Percentiles rank a stretch among this genome's conserved stretches.
These are phyloP conservation scores for Monosporascus sp. DNA, from an alignment of 2,329 filamentous ascomycete genomes.

Conservation along the genomic window DNA sequence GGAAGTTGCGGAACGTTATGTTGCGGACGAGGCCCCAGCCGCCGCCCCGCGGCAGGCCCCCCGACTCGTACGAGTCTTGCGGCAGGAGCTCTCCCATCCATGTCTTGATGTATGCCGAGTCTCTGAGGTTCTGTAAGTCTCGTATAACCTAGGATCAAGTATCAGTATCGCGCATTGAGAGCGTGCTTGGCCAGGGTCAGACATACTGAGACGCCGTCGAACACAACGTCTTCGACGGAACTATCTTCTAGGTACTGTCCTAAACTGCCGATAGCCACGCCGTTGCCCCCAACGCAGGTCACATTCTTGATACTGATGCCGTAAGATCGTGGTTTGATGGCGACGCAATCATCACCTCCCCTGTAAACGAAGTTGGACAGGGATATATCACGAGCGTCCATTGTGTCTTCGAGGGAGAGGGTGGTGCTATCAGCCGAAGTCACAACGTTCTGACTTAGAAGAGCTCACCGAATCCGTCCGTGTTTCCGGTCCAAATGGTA, in stretches of 20 bases:
- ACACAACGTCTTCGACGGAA: constrained; percentile 41
- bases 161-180: no score
- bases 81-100: constrained; percentile 45
- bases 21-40: constrained; percentile 49
- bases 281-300: constrained; percentile 47
- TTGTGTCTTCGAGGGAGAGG: constrained; percentile 33
- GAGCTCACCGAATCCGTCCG: constrained; percentile 41
- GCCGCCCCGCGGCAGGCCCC: constrained; percentile 41
- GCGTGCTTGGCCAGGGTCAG: neutral
- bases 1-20: constrained; percentile 46
- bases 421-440: neutral
- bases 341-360: constrained; percentile 53
- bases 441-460: no score
- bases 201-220: constrained; percentile 42
- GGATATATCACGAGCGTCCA: constrained; percentile 45
- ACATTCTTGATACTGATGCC: constrained; percentile 44
- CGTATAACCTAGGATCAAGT: no score
- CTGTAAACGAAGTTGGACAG: constrained; percentile 48
- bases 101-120: constrained; percentile 52
- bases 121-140: constrained; percentile 30
- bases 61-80: constrained; percentile 44
- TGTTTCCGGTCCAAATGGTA: constrained; percentile 52
- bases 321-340: constrained; percentile 51
- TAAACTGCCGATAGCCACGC: constrained; percentile 49
- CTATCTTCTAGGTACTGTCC: constrained; percentile 52